Conservation (phyloP, 208 protist species). For the Acanthamoeba sp. region DNA sequence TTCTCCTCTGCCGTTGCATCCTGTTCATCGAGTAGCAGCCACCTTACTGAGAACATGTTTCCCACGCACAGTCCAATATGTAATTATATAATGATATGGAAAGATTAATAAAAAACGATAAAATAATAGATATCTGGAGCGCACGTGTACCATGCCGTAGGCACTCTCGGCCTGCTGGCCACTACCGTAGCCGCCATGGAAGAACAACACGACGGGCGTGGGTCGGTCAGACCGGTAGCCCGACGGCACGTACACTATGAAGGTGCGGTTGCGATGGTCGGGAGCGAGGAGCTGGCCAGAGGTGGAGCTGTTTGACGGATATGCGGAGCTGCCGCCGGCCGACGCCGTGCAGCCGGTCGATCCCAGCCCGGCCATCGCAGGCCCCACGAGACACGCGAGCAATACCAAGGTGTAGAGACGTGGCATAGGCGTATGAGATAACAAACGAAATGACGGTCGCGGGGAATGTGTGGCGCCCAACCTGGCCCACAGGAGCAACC, state of each 20-base stretch:
- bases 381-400: no score
- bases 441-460: no score
- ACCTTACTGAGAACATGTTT: no score
- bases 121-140: background rate
- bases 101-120: background rate
- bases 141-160: conserved; percentile 19
- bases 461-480: no score
- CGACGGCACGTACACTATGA: conserved; percentile 8
- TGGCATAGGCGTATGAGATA: no score
- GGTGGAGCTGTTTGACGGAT: background rate
- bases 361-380: no score
- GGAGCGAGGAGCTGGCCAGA: background rate
- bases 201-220: background rate
- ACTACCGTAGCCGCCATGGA: conserved; percentile 13
- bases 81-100: no score
- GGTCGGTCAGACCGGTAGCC: background rate
- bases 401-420: no score
- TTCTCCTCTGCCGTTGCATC: background rate
- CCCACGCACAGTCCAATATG: no score
- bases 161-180: background rate
- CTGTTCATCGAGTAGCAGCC: no score
- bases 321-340: background rate
- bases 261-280: conserved; percentile 29
- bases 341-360: no score
- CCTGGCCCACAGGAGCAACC: no score